These are phyloP conservation scores for Intubia oerlemansii DNA, from an alignment of 2,329 filamentous ascomycete species.

Conservation along the genomic window DNA sequence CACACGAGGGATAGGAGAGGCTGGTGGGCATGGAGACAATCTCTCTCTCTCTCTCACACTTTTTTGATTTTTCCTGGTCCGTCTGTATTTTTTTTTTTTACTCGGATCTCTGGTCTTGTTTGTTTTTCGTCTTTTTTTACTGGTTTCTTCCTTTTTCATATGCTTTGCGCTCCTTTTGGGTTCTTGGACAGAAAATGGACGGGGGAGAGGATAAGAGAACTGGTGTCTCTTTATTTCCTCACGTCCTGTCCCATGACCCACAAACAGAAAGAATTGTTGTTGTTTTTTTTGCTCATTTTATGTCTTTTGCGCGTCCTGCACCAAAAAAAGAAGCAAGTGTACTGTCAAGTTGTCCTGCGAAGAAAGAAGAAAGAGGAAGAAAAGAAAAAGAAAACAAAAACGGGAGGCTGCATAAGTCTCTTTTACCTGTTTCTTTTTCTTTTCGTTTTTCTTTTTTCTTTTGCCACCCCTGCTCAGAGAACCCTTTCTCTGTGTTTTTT, in stretches of 20 bases:
- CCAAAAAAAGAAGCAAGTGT: too few relatives aligned
- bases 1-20: too few relatives aligned
- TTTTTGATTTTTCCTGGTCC: not conserved
- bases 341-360: too few relatives aligned
- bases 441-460: constrained; percentile 1
- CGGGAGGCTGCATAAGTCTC: not conserved
- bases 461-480: too few relatives aligned
- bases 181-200: not conserved
- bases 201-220: not conserved
- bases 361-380: constrained; percentile 1
- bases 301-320: too few relatives aligned
- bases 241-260: not conserved
- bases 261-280: not conserved
- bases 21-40: too few relatives aligned
- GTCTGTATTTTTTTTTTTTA: constrained; percentile 2
- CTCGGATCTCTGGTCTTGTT: too few relatives aligned
- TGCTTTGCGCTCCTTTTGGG: not conserved
- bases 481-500: too few relatives aligned
- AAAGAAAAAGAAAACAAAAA: constrained; percentile 1
- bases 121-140: not conserved
- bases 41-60: constrained; percentile 1
- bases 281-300: not conserved
- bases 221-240: too few relatives aligned
- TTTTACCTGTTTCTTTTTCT: not conserved
- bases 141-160: not conserved